Evolutionary conservation across 2,329 filamentous ascomycete species (phyloP), one percentile per base, ranked within the genome.

Genomic region (Cryphonectria nitschkei): DNA sequence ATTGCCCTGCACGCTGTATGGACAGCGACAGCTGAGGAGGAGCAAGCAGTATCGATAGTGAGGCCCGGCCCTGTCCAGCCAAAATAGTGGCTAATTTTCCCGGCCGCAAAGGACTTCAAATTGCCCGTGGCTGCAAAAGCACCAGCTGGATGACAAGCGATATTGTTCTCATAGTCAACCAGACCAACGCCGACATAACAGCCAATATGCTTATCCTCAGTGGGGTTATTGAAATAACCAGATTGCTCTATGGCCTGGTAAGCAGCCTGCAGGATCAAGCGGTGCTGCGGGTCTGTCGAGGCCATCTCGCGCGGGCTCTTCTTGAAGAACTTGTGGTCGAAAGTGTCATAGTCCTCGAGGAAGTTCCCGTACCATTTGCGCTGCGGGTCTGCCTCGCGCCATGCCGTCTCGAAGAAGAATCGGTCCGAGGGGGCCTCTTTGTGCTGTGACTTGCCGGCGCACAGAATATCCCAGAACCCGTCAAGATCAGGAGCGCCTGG

Each of bases 281-380:
- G 76, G 37, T 82, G 80, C 69, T 83, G 80, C 5, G 82, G 82
- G 71, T 84, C 82, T 72, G 79, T 81, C 4, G 79, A 73, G 14
- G 75, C 75, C 29, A 75, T 76, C 75, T 83, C 81, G 8, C 78
- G 77, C 2, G 79, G 73, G 34, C 73, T 78, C 22, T 79, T 80
- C 37, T 78, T 77, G 76, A 84, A 84, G 76, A 84, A 84, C 1
- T 75, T 73, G 64, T 81, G 76, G 72, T 84, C 83, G 69, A 83
- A 83, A 0, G 69, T 60, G 41, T 76, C 76, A 29, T 52, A 22
- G 54, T 75, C 75, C 8, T 65, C 56, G 2, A 79, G 7, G n/a
- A 77, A 74, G 68, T 78, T 78, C 22, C 73, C 77, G 41, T 65
- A 77, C 60, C 67, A 74, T 29, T 69, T 65, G 22, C 68, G 61